Conservation (phyloP, 2,329 filamentous ascomycete genomes). For the Calonectria multiphialidica region DNA sequence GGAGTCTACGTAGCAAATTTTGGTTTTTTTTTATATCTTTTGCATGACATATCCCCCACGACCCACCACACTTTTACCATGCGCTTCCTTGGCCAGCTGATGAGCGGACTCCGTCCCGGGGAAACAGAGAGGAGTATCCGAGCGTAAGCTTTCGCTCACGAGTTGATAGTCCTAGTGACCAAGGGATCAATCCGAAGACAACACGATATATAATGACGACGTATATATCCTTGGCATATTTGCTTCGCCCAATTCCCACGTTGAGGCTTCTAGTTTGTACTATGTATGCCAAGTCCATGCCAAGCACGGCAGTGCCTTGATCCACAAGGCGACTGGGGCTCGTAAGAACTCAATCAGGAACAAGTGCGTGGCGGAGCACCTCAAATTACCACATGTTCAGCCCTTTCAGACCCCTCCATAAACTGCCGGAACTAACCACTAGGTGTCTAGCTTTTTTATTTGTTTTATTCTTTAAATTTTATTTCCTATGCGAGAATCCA, state of each 20-base stretch:
- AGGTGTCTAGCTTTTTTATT: too few species aligned
- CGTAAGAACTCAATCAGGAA: conserved; percentile 1
- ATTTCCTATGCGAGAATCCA: too few species aligned
- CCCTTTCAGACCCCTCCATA: background rate
- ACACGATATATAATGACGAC: background rate
- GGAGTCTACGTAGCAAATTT: background rate
- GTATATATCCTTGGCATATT: background rate
- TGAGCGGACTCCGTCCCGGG: background rate
- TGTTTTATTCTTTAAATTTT: too few species aligned
- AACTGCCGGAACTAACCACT: background rate
- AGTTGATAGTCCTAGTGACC: background rate
- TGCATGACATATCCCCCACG: background rate
- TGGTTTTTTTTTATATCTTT: background rate
- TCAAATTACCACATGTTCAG: background rate
- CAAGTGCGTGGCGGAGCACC: conserved; percentile 4
- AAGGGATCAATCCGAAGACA: background rate
- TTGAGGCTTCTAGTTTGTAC: background rate
- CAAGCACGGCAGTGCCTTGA: background rate
- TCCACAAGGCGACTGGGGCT: conserved; percentile 4
- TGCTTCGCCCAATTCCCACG: background rate
- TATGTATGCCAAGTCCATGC: background rate
- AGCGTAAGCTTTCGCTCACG: background rate
- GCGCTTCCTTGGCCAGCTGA: background rate
- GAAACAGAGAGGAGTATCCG: background rate
- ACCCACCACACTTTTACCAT: background rate